Conservation (phyloP, 805 yeast genomes). For the Starmerella stigmatis region DNA sequence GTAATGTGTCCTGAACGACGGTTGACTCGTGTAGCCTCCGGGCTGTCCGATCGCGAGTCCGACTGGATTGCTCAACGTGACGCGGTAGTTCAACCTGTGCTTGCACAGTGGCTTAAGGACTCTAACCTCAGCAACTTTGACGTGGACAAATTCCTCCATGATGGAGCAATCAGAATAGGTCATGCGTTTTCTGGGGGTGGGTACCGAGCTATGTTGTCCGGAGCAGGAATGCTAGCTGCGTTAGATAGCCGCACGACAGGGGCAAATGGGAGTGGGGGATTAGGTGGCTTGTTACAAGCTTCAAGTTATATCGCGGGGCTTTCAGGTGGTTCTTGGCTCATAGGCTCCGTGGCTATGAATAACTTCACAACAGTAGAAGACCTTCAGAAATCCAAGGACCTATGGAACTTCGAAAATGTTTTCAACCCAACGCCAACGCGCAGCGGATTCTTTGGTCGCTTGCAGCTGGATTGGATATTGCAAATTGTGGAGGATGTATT, state of each 20-base stretch:
- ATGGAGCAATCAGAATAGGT: conserved; percentile 33
- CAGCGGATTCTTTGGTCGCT: conserved; percentile 40
- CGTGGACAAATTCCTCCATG: conserved; percentile 29
- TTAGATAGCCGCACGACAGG: conserved; percentile 55
- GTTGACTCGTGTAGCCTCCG: conserved; percentile 6
- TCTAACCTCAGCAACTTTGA: conserved; percentile 41
- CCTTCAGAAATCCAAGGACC: conserved; percentile 38
- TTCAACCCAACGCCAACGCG: conserved; percentile 56
- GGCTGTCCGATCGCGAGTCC: conserved; percentile 19
- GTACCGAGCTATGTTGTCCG: conserved; percentile 74
- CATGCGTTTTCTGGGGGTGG: conserved; percentile 76
- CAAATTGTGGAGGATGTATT: conserved; percentile 39
- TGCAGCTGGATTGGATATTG: conserved; percentile 36
- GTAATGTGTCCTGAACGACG: conserved; percentile 3
- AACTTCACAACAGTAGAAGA: conserved; percentile 63
- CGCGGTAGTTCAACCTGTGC: conserved; percentile 28
- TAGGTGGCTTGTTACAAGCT: conserved; percentile 67
- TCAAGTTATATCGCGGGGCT: conserved; percentile 65
- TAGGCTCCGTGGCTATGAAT: conserved; percentile 57
- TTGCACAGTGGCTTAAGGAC: conserved; percentile 37
- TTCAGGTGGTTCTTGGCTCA: conserved; percentile 78
- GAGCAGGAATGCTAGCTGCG: conserved; percentile 77
- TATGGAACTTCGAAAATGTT: conserved; percentile 61
- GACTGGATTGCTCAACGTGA: conserved; percentile 29
- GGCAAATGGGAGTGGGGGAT: conserved; percentile 35